These are phyloP conservation scores for Gremmenia infestans DNA, from an alignment of 2,329 filamentous ascomycete species.

Conservation along the genomic window DNA sequence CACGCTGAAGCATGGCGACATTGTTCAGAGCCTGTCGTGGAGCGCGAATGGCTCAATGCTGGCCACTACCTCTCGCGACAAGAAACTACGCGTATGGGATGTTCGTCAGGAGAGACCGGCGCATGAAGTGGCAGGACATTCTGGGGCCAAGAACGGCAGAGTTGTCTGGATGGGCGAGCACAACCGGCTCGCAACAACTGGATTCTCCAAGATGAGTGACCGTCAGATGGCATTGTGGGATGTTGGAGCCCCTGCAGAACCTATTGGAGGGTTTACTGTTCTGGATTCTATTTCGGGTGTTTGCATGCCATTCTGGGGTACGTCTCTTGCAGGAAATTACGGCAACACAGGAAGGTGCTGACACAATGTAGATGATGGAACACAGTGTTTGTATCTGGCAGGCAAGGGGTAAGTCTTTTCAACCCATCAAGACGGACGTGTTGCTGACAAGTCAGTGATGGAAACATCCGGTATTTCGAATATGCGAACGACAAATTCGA, in stretches of 20 bases:
- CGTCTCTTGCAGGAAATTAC: slow-evolving; percentile 18
- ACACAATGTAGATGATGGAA: slow-evolving; percentile 65
- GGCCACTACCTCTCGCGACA: slow-evolving; percentile 92
- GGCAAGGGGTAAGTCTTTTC: slow-evolving; percentile 75
- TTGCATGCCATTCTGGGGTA: slow-evolving; percentile 98
- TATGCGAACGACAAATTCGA: slow-evolving; percentile 99
- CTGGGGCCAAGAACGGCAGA: slow-evolving; percentile 94
- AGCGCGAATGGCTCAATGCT: slow-evolving; percentile 82
- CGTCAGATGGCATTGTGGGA: slow-evolving; percentile 96
- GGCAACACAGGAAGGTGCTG: slow-evolving; percentile 22
- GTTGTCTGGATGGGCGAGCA: slow-evolving; percentile 97
- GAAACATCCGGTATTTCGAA: slow-evolving; percentile 98
- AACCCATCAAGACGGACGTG: background rate
- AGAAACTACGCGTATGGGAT: slow-evolving; percentile 98
- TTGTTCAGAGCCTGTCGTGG: slow-evolving; percentile 94
- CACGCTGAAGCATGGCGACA: slow-evolving; percentile 79
- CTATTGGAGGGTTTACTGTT: slow-evolving; percentile 83
- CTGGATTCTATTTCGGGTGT: slow-evolving; percentile 96
- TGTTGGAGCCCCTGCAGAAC: slow-evolving; percentile 70
- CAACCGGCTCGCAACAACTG: slow-evolving; percentile 91
- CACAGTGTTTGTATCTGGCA: slow-evolving; percentile 90
- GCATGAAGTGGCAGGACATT: slow-evolving; percentile 79
- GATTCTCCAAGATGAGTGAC: slow-evolving; percentile 98
- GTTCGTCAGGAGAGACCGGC: slow-evolving; percentile 85
- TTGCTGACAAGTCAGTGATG: slow-evolving; percentile 57